Percentiles rank a stretch among this genome's conserved stretches.
phyloP scores from a whole-genome alignment of 495 filamentous ascomycete genomes.

The Penicillium taxi region DNA sequence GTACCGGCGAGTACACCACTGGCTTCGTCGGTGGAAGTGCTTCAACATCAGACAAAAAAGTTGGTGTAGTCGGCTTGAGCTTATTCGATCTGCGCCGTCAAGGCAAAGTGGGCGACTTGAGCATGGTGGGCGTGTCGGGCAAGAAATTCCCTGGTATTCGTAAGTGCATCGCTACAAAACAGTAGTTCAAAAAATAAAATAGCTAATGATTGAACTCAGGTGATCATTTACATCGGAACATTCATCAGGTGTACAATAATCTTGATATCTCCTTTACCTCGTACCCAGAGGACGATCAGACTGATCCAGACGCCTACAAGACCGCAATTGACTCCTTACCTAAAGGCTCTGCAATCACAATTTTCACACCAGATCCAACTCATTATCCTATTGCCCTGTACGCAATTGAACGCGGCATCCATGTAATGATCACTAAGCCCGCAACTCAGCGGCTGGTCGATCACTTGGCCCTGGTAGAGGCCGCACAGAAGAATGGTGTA shows the following conservation, averaged over 20 bases:
- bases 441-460: slow-evolving; percentile 75
- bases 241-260: slow-evolving; percentile 76
- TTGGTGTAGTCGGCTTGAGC: slow-evolving; percentile 84
- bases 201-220: slow-evolving; percentile 41
- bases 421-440: slow-evolving; percentile 94
- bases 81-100: slow-evolving; percentile 83
- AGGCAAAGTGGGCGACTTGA: slow-evolving; percentile 77
- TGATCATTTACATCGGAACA: slow-evolving; percentile 81
- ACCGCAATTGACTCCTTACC: slow-evolving; percentile 76
- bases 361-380: slow-evolving; percentile 92
- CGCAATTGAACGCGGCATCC: slow-evolving; percentile 75
- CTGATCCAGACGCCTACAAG: slow-evolving; percentile 81
- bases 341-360: slow-evolving; percentile 83
- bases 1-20: slow-evolving; percentile 94
- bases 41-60: slow-evolving; percentile 82
- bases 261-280: slow-evolving; percentile 78
- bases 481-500: slow-evolving; percentile 64
- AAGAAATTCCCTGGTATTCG: slow-evolving; percentile 86
- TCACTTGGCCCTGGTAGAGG: slow-evolving; percentile 66
- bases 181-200: background rate
- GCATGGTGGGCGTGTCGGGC: slow-evolving; percentile 86
- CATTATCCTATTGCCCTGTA: slow-evolving; percentile 94
- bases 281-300: slow-evolving; percentile 62
- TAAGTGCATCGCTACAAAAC: slow-evolving; percentile 30
- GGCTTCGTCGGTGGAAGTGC: slow-evolving; percentile 73